phyloP scores from a whole-genome alignment of 73 alveolate species.

The Paramecium sonneborni region DNA sequence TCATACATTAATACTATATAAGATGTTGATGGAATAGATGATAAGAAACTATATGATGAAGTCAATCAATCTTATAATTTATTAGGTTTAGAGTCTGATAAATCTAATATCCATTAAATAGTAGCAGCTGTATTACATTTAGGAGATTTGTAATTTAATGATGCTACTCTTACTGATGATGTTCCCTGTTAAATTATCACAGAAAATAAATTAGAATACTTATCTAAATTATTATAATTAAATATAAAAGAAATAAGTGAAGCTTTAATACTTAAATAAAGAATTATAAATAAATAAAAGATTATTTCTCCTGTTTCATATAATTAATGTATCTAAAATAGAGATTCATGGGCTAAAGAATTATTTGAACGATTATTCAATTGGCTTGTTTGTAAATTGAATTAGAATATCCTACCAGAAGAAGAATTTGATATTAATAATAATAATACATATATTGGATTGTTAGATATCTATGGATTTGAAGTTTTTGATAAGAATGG shows the following conservation, averaged over 20 bases:
- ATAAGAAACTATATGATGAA: constrained; percentile 70
- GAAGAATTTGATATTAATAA: not conserved
- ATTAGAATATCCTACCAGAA: constrained; percentile 54
- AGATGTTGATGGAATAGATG: constrained; percentile 72
- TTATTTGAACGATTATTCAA: constrained; percentile 90
- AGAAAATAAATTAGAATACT: constrained; percentile 64
- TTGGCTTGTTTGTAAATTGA: constrained; percentile 82
- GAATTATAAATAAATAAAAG: constrained; percentile 64
- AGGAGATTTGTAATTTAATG: constrained; percentile 90
- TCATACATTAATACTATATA: constrained; percentile 67
- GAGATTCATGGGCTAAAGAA: constrained; percentile 95
- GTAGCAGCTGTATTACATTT: constrained; percentile 76
- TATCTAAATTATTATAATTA: constrained; percentile 73
- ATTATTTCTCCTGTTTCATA: constrained; percentile 66
- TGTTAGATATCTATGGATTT: constrained; percentile 96
- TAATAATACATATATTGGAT: constrained; percentile 74
- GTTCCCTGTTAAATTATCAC: constrained; percentile 74
- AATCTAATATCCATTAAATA: constrained; percentile 67
- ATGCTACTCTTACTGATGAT: constrained; percentile 81
- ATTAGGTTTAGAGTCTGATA: constrained; percentile 64
- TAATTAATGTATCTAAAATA: constrained; percentile 67
- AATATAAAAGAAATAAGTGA: constrained; percentile 66
- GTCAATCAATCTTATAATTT: not conserved
- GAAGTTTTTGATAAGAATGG: constrained; percentile 93
- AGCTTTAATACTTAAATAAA: constrained; percentile 61